Base-by-base conservation (phyloP, 2,329 filamentous ascomycete genomes). In the Fusarium veterinarium region DNA sequence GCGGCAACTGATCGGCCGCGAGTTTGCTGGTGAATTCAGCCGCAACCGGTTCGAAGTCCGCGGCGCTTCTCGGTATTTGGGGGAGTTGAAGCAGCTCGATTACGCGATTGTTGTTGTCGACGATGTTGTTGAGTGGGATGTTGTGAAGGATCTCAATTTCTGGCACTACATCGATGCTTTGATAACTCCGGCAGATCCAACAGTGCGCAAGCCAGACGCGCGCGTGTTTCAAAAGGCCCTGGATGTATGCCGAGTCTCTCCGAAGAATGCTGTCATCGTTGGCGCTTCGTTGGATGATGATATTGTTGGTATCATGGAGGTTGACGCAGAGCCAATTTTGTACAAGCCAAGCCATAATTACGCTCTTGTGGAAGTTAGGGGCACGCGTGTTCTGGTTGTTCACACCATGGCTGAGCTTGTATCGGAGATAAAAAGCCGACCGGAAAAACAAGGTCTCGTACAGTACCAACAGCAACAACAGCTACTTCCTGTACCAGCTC, bases 1-100 rank as follows among this genome's bases (percentile, higher is more conserved):
- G 2, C 28, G 14, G 1, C 5, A 2, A 8, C 10, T 6, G 3
- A 17, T 48, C 14, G 7, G 28, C 10, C 8, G 3, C 1, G 28
- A 17, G 45, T 48, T 31, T 11, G 14, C 20, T 1, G 10, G 7
- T 17, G 28, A 11, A 6, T 48, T 48, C 45, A 31, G 2, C 5
- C 28, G 14, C 14, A 48, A 9, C 5, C 10, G 20, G 3, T 13
- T 6, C 1, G 45, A 48, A n/a, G 28, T n/a, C 16, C 1, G 1
- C 7, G 28, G 28, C 3, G 14, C 28, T 3, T 48, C 45, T 6
- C 3, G 12, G 2, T 6, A 7, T 11, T 10, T 48, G 16, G 3
- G 1, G 20, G 14, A n/a, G 28, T 5, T 48, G 45, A 12, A 17
- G 14, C 20, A 11, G 6, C 28, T 48, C 5, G 5, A 17, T 3